Evolutionary conservation across 495 filamentous ascomycete genomes (phyloP).

Genomic region (Lindgomyces ingoldianus): DNA sequence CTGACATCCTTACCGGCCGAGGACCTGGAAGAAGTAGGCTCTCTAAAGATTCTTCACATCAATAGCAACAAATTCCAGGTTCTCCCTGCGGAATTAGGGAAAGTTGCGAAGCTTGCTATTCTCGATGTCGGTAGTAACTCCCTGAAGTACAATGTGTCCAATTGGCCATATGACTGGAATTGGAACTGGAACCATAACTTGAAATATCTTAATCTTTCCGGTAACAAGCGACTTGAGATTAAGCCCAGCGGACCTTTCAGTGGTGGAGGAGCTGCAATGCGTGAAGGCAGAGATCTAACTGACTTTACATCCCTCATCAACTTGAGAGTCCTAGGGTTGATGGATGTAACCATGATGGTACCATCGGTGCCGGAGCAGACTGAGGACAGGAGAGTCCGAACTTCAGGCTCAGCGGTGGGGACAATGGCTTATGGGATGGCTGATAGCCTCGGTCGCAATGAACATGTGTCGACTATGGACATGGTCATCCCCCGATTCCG

Average conservation of each 20-base stretch:
- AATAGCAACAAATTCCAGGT: conserved; percentile 98
- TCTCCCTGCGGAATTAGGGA: conserved; percentile 90
- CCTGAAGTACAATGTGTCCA: conserved; percentile 99
- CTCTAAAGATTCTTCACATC: conserved; percentile 87
- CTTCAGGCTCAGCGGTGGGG: conserved; percentile 89
- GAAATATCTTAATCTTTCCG: conserved; percentile 93
- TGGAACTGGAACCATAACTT: conserved; percentile 98
- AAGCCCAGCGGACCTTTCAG: conserved; percentile 70
- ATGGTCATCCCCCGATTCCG: conserved; percentile 92
- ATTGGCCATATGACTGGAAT: conserved; percentile 99
- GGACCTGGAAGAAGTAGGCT: conserved; percentile 83
- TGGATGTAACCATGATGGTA: conserved; percentile 95
- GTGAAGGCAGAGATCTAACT: conserved; percentile 66
- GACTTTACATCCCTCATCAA: conserved; percentile 88
- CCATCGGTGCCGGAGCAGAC: conserved; percentile 91
- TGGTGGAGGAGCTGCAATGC: conserved; percentile 52
- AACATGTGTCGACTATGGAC: conserved; percentile 96
- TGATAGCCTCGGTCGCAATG: conserved; percentile 87
- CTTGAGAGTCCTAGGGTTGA: conserved; percentile 85
- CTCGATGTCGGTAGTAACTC: conserved; percentile 93
- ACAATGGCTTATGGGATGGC: conserved; percentile 94
- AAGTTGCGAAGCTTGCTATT: conserved; percentile 84
- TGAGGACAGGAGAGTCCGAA: conserved; percentile 92
- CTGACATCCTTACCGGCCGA: conserved; percentile 88
- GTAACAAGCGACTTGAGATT: conserved; percentile 96